Evolutionary conservation across 331 rosid species (phyloP), one percentile per base, ranked within the genome.

Genomic region (Pyracantha coccinea): DNA sequence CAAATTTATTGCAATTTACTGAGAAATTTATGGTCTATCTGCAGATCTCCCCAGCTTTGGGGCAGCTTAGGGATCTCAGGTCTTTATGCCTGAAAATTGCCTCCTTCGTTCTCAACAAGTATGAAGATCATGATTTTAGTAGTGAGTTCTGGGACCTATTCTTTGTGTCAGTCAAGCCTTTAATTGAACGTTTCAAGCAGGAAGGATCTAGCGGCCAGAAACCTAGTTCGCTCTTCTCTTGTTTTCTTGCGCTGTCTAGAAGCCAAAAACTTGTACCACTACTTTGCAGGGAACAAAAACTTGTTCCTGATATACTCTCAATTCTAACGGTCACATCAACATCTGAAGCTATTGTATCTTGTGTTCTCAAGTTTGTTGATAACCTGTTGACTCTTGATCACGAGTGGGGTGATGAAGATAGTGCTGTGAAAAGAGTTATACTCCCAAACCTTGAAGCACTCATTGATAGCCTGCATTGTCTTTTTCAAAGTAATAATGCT

Each of bases 31-130:
- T 63, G 50, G 35, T 74, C 61, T 67, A 16, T 16, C 6, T 81
- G 88, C 93, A 93, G 98, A 83, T 82, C 27, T 61, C 76, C 71
- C 66, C 84, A 35, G 66, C 65, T 63, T 59, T 69, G 80, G 88
- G 88, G 87, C 99, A 94, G 84, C 83, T 88, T 75, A 94, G 87
- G 89, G 99, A 92, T 67, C 78, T 92, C 86, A 92, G 99, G 89
- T 94, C 97, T 75, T 77, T 92, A 33, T 92, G 97, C 83, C 82
- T 94, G 84, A 92, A 78, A 85, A 87, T 92, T 71, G 65, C 90
- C 69, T 88, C 92, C 50, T 69, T 55, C 66, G 91, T 85, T 69
- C 93, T 94, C 29, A 82, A 82, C 69, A 94, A 94, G 75, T 87
- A 87, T 50, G 96, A 91, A 78, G 93, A 86, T 85, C 86, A 85